A percentile compares a stretch with the other conserved stretches of the same genome.
These are phyloP conservation scores for Rhinocladiella similis DNA, from an alignment of 2,329 filamentous ascomycete species.

Conservation along the genomic window DNA sequence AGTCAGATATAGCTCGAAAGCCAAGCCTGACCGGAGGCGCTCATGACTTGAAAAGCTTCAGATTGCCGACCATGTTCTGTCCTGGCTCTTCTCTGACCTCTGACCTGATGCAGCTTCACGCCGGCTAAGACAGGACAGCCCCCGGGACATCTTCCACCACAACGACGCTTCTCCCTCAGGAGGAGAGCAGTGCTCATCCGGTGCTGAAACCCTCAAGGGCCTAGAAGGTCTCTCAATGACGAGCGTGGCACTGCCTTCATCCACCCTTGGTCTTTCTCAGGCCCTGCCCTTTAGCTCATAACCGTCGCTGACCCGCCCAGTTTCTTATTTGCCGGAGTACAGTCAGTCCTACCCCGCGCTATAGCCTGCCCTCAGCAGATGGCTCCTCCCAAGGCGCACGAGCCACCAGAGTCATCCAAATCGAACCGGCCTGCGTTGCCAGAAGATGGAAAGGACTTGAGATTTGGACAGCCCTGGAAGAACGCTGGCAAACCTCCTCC, in stretches of 20 bases:
- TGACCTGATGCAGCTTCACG: conserved; percentile 28
- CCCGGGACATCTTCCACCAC: not conserved
- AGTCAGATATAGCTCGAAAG: conserved; percentile 15
- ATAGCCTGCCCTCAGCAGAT: conserved; percentile 9
- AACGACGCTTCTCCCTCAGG: not conserved
- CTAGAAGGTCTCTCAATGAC: conserved; percentile 16
- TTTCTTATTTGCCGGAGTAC: conserved; percentile 5
- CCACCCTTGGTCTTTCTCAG: not conserved
- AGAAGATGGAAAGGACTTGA: conserved; percentile 26
- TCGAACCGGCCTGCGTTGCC: not conserved
- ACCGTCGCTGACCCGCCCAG: conserved; percentile 1
- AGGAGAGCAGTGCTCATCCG: not conserved
- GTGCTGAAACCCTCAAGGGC: not conserved
- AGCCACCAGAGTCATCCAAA: conserved; percentile 1
- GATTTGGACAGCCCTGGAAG: conserved; percentile 28
- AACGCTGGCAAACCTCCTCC: conserved; percentile 20
- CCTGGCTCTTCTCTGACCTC: conserved; percentile 16
- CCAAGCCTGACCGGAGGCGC: conserved; percentile 16
- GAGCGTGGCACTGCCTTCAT: conserved; percentile 15
- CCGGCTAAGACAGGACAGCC: conserved; percentile 19
- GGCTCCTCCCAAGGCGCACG: conserved; percentile 14
- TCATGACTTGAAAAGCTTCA: conserved; percentile 11
- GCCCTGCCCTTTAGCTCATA: conserved; percentile 4
- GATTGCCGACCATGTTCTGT: conserved; percentile 17
- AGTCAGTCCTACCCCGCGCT: conserved; percentile 17